Base-by-base conservation (phyloP, 768 basidiomycete genomes). In the Suillus tomentosus region DNA sequence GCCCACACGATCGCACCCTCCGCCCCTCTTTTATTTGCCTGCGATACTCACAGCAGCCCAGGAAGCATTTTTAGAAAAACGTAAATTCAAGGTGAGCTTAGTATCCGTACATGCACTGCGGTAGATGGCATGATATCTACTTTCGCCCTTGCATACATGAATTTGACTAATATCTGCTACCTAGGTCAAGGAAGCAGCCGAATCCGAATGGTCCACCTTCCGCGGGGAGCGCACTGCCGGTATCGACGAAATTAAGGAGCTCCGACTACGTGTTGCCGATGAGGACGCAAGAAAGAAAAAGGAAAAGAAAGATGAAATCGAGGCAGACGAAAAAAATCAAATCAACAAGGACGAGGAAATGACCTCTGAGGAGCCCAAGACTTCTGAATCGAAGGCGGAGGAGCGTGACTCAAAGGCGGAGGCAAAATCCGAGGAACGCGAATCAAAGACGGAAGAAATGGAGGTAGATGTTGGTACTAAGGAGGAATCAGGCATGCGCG, bases 21-120 rank as follows among this genome's bases (percentile, higher is more conserved):
- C 91, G 24, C 89, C 91, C 4, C 69, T 94, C 17, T 92, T 88
- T 69, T 94, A 92, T 69, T 84, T 92, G 56, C 92, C 92, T 39
- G 85, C 83, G 40, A 77, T 88, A 62, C 81, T 94, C 24, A 84
- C 85, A 0, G 81, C 89, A 24, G 81, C 84, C 19, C 92, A 94
- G 76, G 89, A 90, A 74, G 79, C 82, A 5, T 92, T 92, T 68
- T 70, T 94, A 13, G 73, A 75, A 56, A 81, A 79, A 60, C 81
- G 90, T 58, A 91, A 87, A 76, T 79, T 78, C 67, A 85, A 90
- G 82, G 91, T 87, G 66, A 59, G 36, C 7, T 50, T 61, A 17
- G 19, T n/a, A 59, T 66, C 43, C 45, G 56, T 39, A 14, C 39
- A 57, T 39, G 17, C 24, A 27, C 2, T 27, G 39, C 15, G 15